Conservation (phyloP, 805 yeast species). For the Candida broadrunensis region DNA sequence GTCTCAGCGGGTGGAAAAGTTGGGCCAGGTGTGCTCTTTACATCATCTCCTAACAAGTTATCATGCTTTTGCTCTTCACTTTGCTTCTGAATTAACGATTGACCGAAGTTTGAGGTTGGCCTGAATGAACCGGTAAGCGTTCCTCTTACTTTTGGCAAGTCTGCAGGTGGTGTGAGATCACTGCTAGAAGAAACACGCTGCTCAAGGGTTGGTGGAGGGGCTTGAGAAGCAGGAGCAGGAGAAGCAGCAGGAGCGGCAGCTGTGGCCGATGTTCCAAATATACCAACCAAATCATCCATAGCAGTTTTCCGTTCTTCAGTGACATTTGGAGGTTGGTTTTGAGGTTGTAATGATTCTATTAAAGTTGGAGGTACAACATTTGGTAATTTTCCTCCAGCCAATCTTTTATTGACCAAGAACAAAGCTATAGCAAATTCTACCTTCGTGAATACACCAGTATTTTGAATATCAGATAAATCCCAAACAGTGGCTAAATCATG, state of each 20-base stretch:
- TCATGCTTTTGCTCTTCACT: constrained; percentile 17
- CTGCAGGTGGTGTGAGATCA: constrained; percentile 24
- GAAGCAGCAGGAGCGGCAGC: constrained; percentile 10
- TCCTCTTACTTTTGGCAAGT: constrained; percentile 31
- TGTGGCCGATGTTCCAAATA: constrained; percentile 32
- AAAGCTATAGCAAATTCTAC: constrained; percentile 91
- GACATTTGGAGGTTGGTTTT: constrained; percentile 1
- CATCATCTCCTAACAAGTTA: constrained; percentile 36
- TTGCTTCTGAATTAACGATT: constrained; percentile 46
- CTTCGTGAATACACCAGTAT: constrained; percentile 75
- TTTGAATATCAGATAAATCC: constrained; percentile 91
- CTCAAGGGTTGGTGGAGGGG: constrained; percentile 14
- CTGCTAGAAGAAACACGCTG: constrained; percentile 26
- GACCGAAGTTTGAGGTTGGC: constrained; percentile 88
- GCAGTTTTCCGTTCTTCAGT: constrained; percentile 52
- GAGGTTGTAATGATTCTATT: constrained; percentile 28
- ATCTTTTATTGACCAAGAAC: constrained; percentile 82
- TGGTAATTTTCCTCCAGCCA: constrained; percentile 78
- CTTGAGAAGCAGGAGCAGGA: constrained; percentile 4
- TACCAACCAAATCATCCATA: constrained; percentile 62
- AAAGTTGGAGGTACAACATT: constrained; percentile 69
- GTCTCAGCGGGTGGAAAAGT: constrained; percentile 5
- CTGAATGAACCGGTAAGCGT: constrained; percentile 51
- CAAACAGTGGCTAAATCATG: constrained; percentile 84
- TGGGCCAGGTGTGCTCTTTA: constrained; percentile 8